phyloP scores from a whole-genome alignment of 2,329 filamentous ascomycete genomes.

The Exophiala dermatitidis region DNA sequence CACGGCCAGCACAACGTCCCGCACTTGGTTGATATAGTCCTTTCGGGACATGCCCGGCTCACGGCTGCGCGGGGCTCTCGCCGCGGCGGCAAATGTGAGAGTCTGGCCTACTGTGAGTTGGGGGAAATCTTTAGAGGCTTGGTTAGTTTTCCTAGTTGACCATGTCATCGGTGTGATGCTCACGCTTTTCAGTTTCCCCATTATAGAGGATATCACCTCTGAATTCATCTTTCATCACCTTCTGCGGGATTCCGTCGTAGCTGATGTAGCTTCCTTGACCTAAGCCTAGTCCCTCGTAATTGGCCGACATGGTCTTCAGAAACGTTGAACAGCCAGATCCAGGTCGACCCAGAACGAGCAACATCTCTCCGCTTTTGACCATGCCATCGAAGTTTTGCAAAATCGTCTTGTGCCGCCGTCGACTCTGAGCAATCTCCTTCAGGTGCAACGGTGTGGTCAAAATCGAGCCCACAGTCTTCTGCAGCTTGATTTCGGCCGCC shows the following conservation, averaged over 20 bases:
- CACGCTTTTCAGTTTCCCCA: slow-evolving; percentile 44
- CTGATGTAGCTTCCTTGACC: slow-evolving; percentile 66
- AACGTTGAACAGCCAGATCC: slow-evolving; percentile 67
- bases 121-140: slow-evolving; percentile 37
- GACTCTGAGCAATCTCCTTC: slow-evolving; percentile 49
- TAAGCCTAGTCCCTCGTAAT: slow-evolving; percentile 70
- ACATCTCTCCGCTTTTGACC: slow-evolving; percentile 50
- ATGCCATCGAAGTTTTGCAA: slow-evolving; percentile 47
- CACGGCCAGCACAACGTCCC: slow-evolving; percentile 74
- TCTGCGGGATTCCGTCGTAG: slow-evolving; percentile 58
- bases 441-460: slow-evolving; percentile 54
- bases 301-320: slow-evolving; percentile 73
- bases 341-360: slow-evolving; percentile 60
- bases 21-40: slow-evolving; percentile 68
- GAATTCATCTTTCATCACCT: slow-evolving; percentile 39
- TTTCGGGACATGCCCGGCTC: slow-evolving; percentile 60
- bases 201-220: slow-evolving; percentile 51
- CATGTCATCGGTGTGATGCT: background rate
- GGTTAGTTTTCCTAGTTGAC: background rate
- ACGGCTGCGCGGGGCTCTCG: background rate
- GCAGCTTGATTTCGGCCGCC: slow-evolving; percentile 58
- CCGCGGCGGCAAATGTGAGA: slow-evolving; percentile 46
- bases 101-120: slow-evolving; percentile 46
- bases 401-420: slow-evolving; percentile 35
- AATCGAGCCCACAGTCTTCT: slow-evolving; percentile 57